Percentiles rank a stretch among this genome's conserved stretches.
These are phyloP conservation scores for Lyophyllum atratum DNA, from an alignment of 768 basidiomycete species.

Conservation along the genomic window DNA sequence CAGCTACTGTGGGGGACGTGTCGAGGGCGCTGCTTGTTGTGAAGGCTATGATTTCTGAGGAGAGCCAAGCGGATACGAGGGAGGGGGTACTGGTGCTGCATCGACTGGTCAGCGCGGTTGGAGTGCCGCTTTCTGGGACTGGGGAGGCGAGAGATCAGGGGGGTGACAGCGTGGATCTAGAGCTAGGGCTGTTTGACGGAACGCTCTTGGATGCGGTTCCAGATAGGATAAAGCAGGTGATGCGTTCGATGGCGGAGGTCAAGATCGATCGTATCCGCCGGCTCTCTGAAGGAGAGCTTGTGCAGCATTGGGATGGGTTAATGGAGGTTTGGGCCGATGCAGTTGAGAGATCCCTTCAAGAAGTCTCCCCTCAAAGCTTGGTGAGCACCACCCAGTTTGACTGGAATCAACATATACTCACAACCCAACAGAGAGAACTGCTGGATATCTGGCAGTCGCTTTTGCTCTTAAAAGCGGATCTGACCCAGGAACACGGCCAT, in stretches of 20 bases:
- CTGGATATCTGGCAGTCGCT: constrained; percentile 56
- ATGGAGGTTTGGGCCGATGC: constrained; percentile 37
- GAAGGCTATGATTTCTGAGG: constrained; percentile 35
- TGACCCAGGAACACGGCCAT: constrained; percentile 39
- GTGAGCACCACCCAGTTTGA: constrained; percentile 19
- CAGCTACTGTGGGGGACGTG: constrained; percentile 20
- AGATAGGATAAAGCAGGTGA: constrained; percentile 23
- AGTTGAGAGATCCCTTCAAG: constrained; percentile 19
- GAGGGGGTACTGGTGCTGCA: constrained; percentile 38
- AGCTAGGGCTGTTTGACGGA: constrained; percentile 46
- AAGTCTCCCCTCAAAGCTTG: constrained; percentile 12
- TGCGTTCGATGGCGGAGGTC: constrained; percentile 28
- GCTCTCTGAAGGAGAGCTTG: constrained; percentile 40
- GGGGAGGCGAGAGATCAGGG: not conserved
- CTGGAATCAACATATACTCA: not conserved
- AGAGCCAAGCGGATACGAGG: constrained; percentile 23
- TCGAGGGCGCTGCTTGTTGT: constrained; percentile 38
- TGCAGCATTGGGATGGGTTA: constrained; percentile 38
- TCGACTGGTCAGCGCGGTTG: constrained; percentile 34
- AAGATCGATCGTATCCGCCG: constrained; percentile 27
- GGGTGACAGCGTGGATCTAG: constrained; percentile 24
- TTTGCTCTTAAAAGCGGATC: constrained; percentile 49
- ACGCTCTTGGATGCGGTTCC: constrained; percentile 31
- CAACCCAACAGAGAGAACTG: constrained; percentile 34
- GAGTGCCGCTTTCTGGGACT: constrained; percentile 12